phyloP scores from a whole-genome alignment of 2,329 filamentous ascomycete genomes.

The Cladosporium oxysporum region DNA sequence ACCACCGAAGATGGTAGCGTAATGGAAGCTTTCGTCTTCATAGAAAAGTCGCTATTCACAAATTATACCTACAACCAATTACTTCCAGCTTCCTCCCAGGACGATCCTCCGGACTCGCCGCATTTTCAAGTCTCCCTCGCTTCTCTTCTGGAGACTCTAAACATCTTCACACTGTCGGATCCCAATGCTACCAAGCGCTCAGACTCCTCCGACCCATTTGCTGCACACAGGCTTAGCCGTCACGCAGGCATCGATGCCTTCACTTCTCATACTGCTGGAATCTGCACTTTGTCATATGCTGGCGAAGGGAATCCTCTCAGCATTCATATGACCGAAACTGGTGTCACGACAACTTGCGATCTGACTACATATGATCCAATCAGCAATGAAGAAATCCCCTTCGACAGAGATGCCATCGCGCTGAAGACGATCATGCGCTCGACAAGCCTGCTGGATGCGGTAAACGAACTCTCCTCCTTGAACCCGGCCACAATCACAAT shows the following conservation, averaged over 20 bases:
- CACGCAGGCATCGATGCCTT: conserved; percentile 68
- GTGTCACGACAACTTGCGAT: conserved; percentile 85
- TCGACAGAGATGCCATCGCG: conserved; percentile 74
- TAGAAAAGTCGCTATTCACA: conserved; percentile 86
- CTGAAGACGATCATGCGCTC: conserved; percentile 96
- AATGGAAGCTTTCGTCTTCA: conserved; percentile 85
- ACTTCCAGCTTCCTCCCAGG: conserved; percentile 39
- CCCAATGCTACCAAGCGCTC: conserved; percentile 38
- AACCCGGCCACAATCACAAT: conserved; percentile 60
- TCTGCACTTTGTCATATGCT: conserved; percentile 79
- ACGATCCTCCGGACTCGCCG: conserved; percentile 54
- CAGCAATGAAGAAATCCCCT: conserved; percentile 74
- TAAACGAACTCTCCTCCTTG: conserved; percentile 68
- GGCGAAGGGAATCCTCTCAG: conserved; percentile 75
- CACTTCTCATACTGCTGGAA: conserved; percentile 78
- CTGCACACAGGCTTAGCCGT: conserved; percentile 39
- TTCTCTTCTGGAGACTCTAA: conserved; percentile 87
- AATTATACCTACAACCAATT: conserved; percentile 69
- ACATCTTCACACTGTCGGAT: conserved; percentile 79
- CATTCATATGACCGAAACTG: conserved; percentile 81
- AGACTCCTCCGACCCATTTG: conserved; percentile 41
- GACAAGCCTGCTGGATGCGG: conserved; percentile 68
- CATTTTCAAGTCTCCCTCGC: conserved; percentile 85
- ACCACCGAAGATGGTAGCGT: conserved; percentile 84
- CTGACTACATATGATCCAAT: conserved; percentile 72